Conservation (phyloP, 2,329 filamentous ascomycete genomes). For the Cladophialophora immunda region DNA sequence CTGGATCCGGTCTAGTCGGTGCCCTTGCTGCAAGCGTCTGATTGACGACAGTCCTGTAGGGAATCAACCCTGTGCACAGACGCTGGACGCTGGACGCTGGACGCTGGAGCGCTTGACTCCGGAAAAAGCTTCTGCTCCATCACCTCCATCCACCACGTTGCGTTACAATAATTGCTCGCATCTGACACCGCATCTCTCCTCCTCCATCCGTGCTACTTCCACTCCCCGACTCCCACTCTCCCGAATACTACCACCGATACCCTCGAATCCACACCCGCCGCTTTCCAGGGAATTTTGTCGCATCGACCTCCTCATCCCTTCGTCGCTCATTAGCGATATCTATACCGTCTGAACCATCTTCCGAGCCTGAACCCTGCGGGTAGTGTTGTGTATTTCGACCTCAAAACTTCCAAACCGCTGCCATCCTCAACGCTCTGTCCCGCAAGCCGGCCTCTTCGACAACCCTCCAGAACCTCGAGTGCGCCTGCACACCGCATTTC, state of each 20-base stretch:
- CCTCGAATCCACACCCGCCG: constrained; percentile 4
- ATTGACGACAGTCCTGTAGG: background rate
- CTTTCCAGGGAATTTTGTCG: background rate
- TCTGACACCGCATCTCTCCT: constrained; percentile 26
- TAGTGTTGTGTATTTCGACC: background rate
- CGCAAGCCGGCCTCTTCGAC: background rate
- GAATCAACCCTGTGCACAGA: constrained; percentile 4
- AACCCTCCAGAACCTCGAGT: background rate
- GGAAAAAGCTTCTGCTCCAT: constrained; percentile 3
- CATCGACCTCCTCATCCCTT: constrained; percentile 8
- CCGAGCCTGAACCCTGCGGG: background rate
- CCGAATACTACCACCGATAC: constrained; percentile 3
- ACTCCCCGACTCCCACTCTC: constrained; percentile 7
- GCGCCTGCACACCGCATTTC: constrained; percentile 11
- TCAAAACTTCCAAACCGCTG: background rate
- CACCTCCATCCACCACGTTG: constrained; percentile 20
- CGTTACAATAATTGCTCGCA: constrained; percentile 26
- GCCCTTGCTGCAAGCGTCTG: background rate
- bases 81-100: constrained; percentile 1
- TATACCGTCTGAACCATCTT: background rate
- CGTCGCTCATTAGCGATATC: background rate
- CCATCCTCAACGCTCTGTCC: background rate
- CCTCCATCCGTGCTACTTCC: constrained; percentile 14
- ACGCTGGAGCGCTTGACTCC: background rate
- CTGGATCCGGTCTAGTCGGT: background rate